A percentile compares a stretch with the other conserved stretches of the same genome.
These are phyloP conservation scores for Penicillium tannophilum DNA, from an alignment of 495 filamentous ascomycete genomes.

Conservation along the genomic window DNA sequence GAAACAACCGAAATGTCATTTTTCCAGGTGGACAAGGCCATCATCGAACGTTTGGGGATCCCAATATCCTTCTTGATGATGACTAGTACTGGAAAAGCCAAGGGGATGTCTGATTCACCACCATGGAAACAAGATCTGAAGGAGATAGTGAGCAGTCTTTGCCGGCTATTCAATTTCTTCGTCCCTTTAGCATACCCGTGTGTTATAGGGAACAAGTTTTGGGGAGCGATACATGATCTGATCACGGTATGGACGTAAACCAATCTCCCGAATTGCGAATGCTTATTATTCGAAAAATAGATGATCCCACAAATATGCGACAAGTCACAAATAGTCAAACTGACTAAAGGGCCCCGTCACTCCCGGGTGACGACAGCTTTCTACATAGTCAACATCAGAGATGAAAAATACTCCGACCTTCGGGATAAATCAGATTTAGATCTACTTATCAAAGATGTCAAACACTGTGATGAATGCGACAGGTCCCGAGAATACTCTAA, in stretches of 20 bases:
- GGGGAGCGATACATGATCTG: slow-evolving; percentile 5
- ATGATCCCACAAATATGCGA: slow-evolving; percentile 2
- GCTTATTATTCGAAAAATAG: neutral
- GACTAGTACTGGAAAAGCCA: neutral
- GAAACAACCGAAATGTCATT: neutral
- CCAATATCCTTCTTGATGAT: neutral
- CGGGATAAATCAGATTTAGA: neutral
- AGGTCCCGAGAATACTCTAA: neutral
- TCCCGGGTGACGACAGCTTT: neutral
- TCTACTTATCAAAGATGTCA: neutral
- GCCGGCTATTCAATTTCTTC: slow-evolving; percentile 8
- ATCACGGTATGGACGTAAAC: neutral
- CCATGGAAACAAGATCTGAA: neutral
- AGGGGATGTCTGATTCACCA: neutral
- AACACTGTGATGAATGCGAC: neutral
- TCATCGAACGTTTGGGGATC: neutral
- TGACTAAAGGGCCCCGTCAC: neutral
- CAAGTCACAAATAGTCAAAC: neutral
- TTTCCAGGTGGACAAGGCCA: neutral
- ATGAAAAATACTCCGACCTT: neutral
- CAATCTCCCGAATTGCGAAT: neutral
- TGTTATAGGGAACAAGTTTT: neutral
- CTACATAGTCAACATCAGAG: neutral
- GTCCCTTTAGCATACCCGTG: slow-evolving; percentile 1
- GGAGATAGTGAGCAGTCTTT: neutral